Evolutionary conservation across 495 filamentous ascomycete species (phyloP).

Genomic region (Aspergillus campestris): DNA sequence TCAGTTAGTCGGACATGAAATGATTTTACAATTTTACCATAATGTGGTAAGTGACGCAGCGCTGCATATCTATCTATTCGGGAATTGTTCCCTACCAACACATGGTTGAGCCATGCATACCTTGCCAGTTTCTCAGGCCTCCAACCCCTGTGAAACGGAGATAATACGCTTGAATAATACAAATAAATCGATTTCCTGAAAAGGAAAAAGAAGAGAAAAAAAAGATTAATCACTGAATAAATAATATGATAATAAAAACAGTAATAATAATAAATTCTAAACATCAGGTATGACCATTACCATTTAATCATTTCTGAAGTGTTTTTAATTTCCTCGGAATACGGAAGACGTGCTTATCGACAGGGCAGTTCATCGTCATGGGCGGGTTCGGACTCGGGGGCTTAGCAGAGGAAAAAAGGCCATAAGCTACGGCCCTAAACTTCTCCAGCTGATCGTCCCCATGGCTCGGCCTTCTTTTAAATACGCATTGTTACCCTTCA

Average conservation of each 20-base stretch:
- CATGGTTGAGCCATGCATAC: constrained; percentile 17
- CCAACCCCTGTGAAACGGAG: neutral
- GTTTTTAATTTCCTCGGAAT: constrained; percentile 8
- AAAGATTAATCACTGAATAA: constrained; percentile 7
- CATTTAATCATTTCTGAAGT: too few relatives aligned
- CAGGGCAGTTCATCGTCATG: constrained; percentile 11
- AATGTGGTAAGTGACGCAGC: constrained; percentile 12
- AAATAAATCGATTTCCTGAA: neutral
- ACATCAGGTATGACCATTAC: too few relatives aligned
- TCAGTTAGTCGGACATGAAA: too few relatives aligned
- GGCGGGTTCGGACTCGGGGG: constrained; percentile 14
- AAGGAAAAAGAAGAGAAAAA: neutral
- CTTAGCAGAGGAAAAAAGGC: constrained; percentile 18
- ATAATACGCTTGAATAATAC: constrained; percentile 2
- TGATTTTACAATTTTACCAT: too few relatives aligned
- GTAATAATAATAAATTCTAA: constrained; percentile 1
- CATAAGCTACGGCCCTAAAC: constrained; percentile 13
- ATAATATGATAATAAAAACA: neutral
- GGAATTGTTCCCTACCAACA: constrained; percentile 20
- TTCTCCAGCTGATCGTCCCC: constrained; percentile 22
- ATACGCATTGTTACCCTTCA: constrained; percentile 8
- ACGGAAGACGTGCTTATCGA: constrained; percentile 26
- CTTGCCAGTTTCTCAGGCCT: constrained; percentile 2
- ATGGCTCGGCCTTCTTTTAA: constrained; percentile 15
- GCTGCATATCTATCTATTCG: constrained; percentile 17